These are phyloP conservation scores for Annulohypoxylon truncatum DNA, from an alignment of 2,329 filamentous ascomycete species.

Conservation along the genomic window DNA sequence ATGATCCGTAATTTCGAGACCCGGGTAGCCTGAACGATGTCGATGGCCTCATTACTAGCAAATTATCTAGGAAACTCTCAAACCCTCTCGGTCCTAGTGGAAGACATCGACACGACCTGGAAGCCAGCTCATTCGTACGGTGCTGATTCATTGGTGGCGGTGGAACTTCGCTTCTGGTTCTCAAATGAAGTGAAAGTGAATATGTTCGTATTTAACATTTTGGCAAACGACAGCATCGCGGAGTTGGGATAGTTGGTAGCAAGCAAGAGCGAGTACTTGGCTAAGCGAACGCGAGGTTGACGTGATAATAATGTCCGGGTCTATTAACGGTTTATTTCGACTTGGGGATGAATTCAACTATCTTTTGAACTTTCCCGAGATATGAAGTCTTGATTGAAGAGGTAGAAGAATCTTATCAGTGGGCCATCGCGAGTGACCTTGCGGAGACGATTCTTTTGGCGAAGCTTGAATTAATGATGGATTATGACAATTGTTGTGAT, in stretches of 20 bases:
- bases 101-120: conserved; percentile 21
- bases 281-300: no score
- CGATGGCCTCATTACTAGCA: background rate
- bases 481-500: no score
- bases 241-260: background rate
- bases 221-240: conserved; percentile 18
- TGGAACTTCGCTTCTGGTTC: conserved; percentile 31
- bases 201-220: conserved; percentile 27
- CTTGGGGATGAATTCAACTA: no score
- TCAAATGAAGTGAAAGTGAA: conserved; percentile 23
- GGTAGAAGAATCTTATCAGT: no score
- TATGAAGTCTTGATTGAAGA: no score
- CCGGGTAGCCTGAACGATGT: background rate
- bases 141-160: conserved; percentile 30
- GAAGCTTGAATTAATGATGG: no score
- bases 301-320: no score
- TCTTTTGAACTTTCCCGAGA: no score
- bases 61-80: conserved; percentile 13
- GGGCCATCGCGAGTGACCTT: no score
- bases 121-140: conserved; percentile 19
- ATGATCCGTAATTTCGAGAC: background rate
- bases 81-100: conserved; percentile 17
- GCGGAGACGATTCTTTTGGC: no score
- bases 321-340: no score
- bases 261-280: conserved; percentile 4